Evolutionary conservation across 352 stramenopile species (phyloP), one percentile per base, ranked within the genome.

Genomic region (Globisporangium canariense): DNA sequence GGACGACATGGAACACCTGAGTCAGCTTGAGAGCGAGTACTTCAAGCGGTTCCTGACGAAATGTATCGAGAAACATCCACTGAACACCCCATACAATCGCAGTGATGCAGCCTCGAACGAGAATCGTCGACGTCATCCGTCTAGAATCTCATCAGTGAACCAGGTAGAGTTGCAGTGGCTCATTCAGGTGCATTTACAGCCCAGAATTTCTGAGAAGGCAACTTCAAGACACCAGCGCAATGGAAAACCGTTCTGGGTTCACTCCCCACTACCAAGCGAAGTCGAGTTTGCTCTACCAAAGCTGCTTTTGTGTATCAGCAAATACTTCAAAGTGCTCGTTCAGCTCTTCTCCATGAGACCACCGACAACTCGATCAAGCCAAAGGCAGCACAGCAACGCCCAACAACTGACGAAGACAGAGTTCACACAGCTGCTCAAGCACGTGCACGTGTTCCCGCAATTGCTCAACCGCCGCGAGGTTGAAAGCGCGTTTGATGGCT

Each of bases 381-480:
- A 56, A 56, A 56, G 25, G 6, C 30, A 40, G 14, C 0, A 8
- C 25, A 58, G 7, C 57, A 54, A 41, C 14, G n/a, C 22, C 4
- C 69, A 69, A 40, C 63, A 65, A 11, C 77, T 88, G 41, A 68
- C 63, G 9, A 71, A 47, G 4, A 20, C n/a, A 0, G 59, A 68
- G 11, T 86, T 90, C 60, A 54, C 83, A 10, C 55, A 40, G 2
- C 64, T 90, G 9, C 76, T 90, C 77, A 89, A 84, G 57, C 65
- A 84, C 34, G 71, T 74, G 20, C 63, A 67, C 14, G 71, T 86
- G 14, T 83, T 88, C 41, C 82, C 80, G 1, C 82, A 91, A 47
- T 62, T 91, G 0, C 83, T 89, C 55, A 74, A 80, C 45, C 75
- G 76, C 0, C 75, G 80, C 0, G 82, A 89, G 32, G 50, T 89